Conservation (phyloP, 2,329 filamentous ascomycete genomes). For the Diplodia seriata region DNA sequence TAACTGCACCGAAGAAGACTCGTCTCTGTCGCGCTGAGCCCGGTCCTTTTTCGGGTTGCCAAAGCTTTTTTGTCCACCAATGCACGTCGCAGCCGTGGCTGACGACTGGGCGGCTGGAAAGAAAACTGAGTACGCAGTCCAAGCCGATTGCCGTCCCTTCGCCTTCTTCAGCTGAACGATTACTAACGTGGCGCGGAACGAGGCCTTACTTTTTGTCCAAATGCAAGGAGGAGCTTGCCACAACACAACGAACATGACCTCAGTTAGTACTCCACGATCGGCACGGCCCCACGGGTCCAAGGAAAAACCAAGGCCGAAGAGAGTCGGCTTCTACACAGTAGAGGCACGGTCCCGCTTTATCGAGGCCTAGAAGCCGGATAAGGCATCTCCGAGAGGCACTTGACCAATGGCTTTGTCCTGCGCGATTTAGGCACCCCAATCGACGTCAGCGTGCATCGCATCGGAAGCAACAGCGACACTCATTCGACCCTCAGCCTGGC, state of each 20-base stretch:
- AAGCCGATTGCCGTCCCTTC: neutral
- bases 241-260: neutral
- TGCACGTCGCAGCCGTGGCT: neutral
- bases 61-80: neutral
- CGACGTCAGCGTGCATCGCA: conserved; percentile 29
- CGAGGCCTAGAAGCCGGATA: conserved; percentile 3
- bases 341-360: conserved; percentile 18
- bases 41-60: neutral
- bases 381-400: conserved; percentile 21
- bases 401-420: neutral
- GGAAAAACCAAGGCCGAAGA: neutral
- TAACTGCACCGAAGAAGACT: neutral
- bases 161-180: neutral
- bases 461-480: conserved; percentile 23
- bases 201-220: neutral
- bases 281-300: neutral
- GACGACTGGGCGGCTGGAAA: neutral
- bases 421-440: conserved; percentile 17
- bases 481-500: conserved; percentile 12
- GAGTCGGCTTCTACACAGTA: neutral
- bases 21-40: neutral
- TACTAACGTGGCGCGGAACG: neutral
- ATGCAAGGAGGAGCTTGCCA: neutral
- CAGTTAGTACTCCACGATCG: conserved; percentile 2
- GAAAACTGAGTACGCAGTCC: neutral